phyloP scores from a whole-genome alignment of 345 rosid species.

The Atalantia buxifolia region DNA sequence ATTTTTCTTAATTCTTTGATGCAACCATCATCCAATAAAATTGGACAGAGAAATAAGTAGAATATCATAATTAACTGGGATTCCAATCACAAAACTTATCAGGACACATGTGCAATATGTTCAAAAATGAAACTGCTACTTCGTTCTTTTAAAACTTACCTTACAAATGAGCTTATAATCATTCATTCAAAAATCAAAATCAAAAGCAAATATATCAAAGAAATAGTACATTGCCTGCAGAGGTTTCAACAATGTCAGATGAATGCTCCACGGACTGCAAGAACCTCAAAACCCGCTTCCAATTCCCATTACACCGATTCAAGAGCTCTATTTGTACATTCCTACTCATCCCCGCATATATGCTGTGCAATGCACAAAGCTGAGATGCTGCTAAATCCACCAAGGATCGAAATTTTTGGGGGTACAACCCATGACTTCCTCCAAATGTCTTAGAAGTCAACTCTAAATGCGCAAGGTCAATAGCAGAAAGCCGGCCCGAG shows the following conservation, averaged over 20 bases:
- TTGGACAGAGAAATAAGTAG: background rate
- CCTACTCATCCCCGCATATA: constrained; percentile 53
- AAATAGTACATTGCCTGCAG: constrained; percentile 87
- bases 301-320: constrained; percentile 76
- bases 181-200: background rate
- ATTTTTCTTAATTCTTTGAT: background rate
- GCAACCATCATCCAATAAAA: background rate
- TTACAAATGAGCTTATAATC: background rate
- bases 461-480: constrained; percentile 70
- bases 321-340: constrained; percentile 53
- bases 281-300: constrained; percentile 90
- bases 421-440: constrained; percentile 56
- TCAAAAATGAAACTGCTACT: background rate
- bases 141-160: background rate
- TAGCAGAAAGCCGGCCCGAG: constrained; percentile 56
- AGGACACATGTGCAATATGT: background rate
- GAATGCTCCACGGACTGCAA: constrained; percentile 80
- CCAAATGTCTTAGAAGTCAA: constrained; percentile 78
- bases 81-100: background rate
- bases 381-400: constrained; percentile 84
- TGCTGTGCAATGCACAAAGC: constrained; percentile 53
- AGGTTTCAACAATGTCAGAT: constrained; percentile 67
- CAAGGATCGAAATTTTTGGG: constrained; percentile 65
- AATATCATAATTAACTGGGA: background rate
- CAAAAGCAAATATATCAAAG: constrained; percentile 18